Conservation (phyloP, 2,329 filamentous ascomycete genomes). For the Diaporthe sp. region DNA sequence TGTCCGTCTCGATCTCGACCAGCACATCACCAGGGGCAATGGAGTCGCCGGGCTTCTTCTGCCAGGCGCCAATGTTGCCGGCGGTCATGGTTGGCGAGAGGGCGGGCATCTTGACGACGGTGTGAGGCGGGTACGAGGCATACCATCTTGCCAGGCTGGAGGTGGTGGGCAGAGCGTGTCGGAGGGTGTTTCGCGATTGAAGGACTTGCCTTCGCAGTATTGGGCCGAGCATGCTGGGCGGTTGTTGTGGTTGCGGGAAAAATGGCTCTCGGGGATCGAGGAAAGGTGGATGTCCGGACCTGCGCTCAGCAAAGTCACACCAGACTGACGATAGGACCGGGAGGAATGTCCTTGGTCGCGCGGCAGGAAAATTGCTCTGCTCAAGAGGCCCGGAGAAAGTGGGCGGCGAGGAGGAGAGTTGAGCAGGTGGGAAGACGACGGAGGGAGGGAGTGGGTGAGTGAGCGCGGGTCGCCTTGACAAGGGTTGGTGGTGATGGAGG, state of each 20-base stretch:
- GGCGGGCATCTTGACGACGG: conserved; percentile 96
- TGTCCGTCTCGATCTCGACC: conserved; percentile 99
- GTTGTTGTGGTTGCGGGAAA: conserved; percentile 37
- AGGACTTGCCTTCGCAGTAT: conserved; percentile 74
- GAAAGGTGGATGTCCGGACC: conserved; percentile 35
- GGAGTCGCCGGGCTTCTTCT: conserved; percentile 94
- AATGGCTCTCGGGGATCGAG: conserved; percentile 45
- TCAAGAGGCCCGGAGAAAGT: conserved; percentile 30
- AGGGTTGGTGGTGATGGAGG: conserved; percentile 33
- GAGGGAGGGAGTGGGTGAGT: conserved; percentile 40
- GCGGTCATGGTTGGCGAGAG: conserved; percentile 97
- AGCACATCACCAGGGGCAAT: conserved; percentile 94
- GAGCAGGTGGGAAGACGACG: conserved; percentile 41
- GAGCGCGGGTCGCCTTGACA: conserved; percentile 33
- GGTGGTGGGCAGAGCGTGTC: conserved; percentile 65
- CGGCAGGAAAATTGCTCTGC: conserved; percentile 30
- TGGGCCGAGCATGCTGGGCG: conserved; percentile 70
- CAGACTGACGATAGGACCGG: conserved; percentile 42
- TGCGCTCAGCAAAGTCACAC: conserved; percentile 42
- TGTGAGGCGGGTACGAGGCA: conserved; percentile 94
- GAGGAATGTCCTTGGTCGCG: conserved; percentile 28
- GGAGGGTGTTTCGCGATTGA: conserved; percentile 63
- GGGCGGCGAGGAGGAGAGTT: conserved; percentile 36
- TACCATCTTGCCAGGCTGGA: conserved; percentile 73
- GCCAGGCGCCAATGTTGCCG: conserved; percentile 96